Evolutionary conservation across 2,329 filamentous ascomycete species (phyloP).

Genomic region (Tolypocladium tropicale): DNA sequence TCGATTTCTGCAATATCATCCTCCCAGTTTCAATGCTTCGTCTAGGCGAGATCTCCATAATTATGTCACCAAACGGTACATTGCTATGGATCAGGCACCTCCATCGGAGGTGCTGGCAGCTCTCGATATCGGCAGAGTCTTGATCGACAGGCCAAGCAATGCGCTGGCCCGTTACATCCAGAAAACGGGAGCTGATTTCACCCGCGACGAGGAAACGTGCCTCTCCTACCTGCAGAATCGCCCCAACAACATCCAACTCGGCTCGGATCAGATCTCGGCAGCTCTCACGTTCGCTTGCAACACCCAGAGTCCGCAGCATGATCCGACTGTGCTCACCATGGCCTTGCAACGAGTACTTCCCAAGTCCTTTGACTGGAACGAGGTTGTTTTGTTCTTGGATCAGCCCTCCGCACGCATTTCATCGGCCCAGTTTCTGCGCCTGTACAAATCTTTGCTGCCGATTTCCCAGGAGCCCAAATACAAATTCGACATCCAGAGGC

Average conservation of each 20-base stretch:
- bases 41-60: constrained; percentile 59
- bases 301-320: constrained; percentile 43
- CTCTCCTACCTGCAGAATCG: constrained; percentile 41
- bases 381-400: constrained; percentile 72
- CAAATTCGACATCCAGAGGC: constrained; percentile 67
- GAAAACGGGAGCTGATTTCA: constrained; percentile 63
- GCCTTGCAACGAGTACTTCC: constrained; percentile 52
- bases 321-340: constrained; percentile 47
- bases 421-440: constrained; percentile 65
- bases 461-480: constrained; percentile 46
- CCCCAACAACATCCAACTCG: constrained; percentile 49
- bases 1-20: constrained; percentile 77
- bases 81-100: constrained; percentile 50
- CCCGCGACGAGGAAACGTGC: constrained; percentile 62
- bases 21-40: constrained; percentile 72
- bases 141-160: constrained; percentile 48
- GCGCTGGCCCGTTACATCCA: constrained; percentile 59
- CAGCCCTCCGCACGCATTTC: constrained; percentile 67
- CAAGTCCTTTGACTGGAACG: constrained; percentile 55
- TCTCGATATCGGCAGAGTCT: constrained; percentile 56
- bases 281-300: constrained; percentile 60
- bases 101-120: constrained; percentile 62
- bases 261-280: constrained; percentile 72
- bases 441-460: constrained; percentile 71
- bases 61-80: constrained; percentile 59